A percentile compares a stretch with the other conserved stretches of the same genome.
Evolutionary conservation across 2,329 filamentous ascomycete species (phyloP).

Genomic region (Aspergillus bombycis): DNA sequence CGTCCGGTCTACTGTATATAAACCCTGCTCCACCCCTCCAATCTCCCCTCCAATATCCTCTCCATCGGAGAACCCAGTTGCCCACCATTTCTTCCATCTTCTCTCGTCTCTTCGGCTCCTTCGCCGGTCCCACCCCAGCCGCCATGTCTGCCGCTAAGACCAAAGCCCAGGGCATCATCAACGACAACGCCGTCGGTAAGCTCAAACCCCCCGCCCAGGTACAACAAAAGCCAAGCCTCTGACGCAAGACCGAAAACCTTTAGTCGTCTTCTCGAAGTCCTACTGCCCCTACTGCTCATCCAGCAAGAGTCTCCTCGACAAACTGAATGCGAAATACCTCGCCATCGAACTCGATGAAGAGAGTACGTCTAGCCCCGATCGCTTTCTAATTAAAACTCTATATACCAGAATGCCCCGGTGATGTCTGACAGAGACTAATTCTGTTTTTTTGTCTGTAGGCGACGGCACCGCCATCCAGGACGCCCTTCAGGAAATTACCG

Average conservation of each 20-base stretch:
- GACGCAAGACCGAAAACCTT: neutral
- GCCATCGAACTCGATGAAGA: constrained; percentile 83
- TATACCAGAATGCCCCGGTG: no score
- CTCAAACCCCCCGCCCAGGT: constrained; percentile 19
- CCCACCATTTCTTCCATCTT: constrained; percentile 68
- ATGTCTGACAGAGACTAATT: neutral
- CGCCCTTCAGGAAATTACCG: constrained; percentile 76
- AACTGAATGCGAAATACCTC: constrained; percentile 72
- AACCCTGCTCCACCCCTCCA: neutral
- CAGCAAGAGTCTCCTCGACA: constrained; percentile 74
- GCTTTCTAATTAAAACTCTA: no score
- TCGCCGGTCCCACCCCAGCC: constrained; percentile 59
- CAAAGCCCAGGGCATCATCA: constrained; percentile 84
- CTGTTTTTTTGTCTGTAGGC: constrained; percentile 52
- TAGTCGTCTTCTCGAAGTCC: constrained; percentile 91
- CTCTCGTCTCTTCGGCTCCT: constrained; percentile 69
- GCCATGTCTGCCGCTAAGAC: constrained; percentile 81
- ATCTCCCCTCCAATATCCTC: neutral
- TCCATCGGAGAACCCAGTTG: constrained; percentile 10
- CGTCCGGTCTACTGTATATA: neutral
- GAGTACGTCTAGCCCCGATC: constrained; percentile 57
- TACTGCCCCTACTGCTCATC: constrained; percentile 92
- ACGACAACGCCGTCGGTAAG: constrained; percentile 83
- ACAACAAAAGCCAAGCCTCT: neutral
- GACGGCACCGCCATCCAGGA: constrained; percentile 83